These are phyloP conservation scores for Fagopyrum tataricum DNA, from an alignment of 148 eudicot species.

Conservation along the genomic window DNA sequence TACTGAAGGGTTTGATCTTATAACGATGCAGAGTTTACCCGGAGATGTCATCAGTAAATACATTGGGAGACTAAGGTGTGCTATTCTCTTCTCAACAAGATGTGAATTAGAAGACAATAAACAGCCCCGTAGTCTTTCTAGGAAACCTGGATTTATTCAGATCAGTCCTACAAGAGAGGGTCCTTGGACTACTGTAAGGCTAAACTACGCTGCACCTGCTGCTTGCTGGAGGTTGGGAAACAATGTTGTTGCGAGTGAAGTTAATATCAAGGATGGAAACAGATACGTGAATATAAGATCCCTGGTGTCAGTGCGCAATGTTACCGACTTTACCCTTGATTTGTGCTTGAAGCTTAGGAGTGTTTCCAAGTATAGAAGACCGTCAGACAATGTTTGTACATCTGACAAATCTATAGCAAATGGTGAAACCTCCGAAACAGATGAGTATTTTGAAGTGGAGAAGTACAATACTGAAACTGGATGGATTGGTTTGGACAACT, in stretches of 20 bases:
- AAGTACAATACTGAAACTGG: constrained; percentile 42
- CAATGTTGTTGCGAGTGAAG: constrained; percentile 95
- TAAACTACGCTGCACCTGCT: constrained; percentile 91
- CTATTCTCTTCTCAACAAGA: constrained; percentile 55
- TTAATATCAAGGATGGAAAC: constrained; percentile 64
- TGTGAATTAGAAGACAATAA: constrained; percentile 35
- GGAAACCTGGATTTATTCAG: constrained; percentile 65
- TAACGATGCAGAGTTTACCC: constrained; percentile 24
- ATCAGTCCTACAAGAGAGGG: constrained; percentile 84
- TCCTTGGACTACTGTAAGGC: constrained; percentile 86
- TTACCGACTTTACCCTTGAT: constrained; percentile 68
- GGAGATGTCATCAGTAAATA: constrained; percentile 20
- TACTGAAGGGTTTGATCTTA: constrained; percentile 8
- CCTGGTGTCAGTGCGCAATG: constrained; percentile 73
- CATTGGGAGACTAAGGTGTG: constrained; percentile 59
- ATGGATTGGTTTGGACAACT: constrained; percentile 41
- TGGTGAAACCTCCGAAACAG: constrained; percentile 35
- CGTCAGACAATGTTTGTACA: constrained; percentile 23
- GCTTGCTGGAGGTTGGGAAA: constrained; percentile 91
- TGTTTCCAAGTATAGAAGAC: constrained; percentile 25
- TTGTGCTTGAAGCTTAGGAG: constrained; percentile 53
- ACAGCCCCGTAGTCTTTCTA: constrained; percentile 29
- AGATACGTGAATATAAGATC: constrained; percentile 89
- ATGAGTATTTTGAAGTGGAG: constrained; percentile 69
- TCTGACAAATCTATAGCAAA: constrained; percentile 25